Percentiles rank a stretch among this genome's conserved stretches.
Conservation (phyloP, 306 rosid species). For the Acacia confusa region DNA sequence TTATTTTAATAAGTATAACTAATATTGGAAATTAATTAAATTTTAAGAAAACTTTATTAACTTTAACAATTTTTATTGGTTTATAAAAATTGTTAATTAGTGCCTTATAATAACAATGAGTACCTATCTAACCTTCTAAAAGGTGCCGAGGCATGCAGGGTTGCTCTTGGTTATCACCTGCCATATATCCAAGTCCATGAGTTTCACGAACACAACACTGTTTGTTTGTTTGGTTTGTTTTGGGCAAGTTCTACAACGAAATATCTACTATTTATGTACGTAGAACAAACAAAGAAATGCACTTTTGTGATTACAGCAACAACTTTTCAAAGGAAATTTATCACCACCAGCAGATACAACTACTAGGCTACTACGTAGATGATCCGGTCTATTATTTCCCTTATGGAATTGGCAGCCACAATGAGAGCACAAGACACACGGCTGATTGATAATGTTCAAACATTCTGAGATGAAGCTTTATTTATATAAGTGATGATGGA, state of each 20-base stretch:
- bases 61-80: too few species aligned
- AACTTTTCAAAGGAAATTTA: background rate
- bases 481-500: background rate
- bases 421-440: slow-evolving; percentile 32
- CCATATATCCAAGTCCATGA: slow-evolving; percentile 24
- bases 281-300: slow-evolving; percentile 31
- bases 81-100: too few species aligned
- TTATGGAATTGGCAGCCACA: background rate
- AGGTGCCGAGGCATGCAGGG: slow-evolving; percentile 64
- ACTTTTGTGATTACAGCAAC: background rate
- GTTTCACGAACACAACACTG: background rate
- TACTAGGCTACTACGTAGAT: too few species aligned
- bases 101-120: too few species aligned
- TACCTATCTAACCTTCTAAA: slow-evolving; percentile 71
- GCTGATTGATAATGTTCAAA: background rate
- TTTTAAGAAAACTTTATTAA: too few species aligned
- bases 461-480: background rate
- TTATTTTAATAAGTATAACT: too few species aligned
- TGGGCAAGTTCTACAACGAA: background rate
- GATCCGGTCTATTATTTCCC: background rate
- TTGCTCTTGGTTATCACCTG: slow-evolving; percentile 91
- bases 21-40: too few species aligned
- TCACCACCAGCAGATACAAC: too few species aligned
- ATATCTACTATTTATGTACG: background rate
- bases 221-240: background rate